Base-by-base conservation (phyloP, 176 grass and related monocot genomes). In the Lolium perenne region DNA sequence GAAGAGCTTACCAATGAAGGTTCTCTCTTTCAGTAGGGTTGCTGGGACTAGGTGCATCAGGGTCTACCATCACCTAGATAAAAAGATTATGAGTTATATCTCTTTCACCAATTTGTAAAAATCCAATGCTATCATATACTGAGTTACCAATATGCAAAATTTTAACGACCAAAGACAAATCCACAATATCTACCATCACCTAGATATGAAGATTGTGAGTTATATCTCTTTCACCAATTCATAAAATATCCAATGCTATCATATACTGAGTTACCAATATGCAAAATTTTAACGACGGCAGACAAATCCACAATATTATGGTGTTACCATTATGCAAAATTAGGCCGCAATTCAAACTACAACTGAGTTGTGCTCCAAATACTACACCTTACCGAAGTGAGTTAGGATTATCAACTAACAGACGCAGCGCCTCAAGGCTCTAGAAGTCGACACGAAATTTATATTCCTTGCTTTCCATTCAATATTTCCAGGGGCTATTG, bases 61-160 rank as follows among this genome's bases (percentile, higher is more conserved):
- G 96, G 82, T 98, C 96, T 84, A 95, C 93, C 93, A 95, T 98
- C 56, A 98, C 96, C 96, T 98, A 83, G 80, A 74, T 78, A 86
- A 45, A 89, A 76, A 82, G 55, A 62, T 57, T 13, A 74, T 86
- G 55, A 82, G 29, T 38, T 77, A 69, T 14, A 26, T 51, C 14
- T 23, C 72, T 0, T 72, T 46, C 69, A 72, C 40, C 68, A 46
- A 45, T 71, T 45, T 10, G 21, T 21, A 21, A 71, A 46, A 46
- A 7, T 51, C 15, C 10, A 61, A 70, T 38, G 22, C 51, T 57
- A 63, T 68, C 21, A 47, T n/a, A 53, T 53, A 53, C 12, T 15
- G 50, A 15, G 13, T 15, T 15, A 53, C 12, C 14, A 49, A 11
- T 49, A 10, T 49, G 47, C 8, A 14, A 51, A 3, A 14, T 54